Evolutionary conservation across 352 stramenopile genomes (phyloP), one percentile per base, ranked within the genome.

Genomic region (Phytophthora pseudosyringae): DNA sequence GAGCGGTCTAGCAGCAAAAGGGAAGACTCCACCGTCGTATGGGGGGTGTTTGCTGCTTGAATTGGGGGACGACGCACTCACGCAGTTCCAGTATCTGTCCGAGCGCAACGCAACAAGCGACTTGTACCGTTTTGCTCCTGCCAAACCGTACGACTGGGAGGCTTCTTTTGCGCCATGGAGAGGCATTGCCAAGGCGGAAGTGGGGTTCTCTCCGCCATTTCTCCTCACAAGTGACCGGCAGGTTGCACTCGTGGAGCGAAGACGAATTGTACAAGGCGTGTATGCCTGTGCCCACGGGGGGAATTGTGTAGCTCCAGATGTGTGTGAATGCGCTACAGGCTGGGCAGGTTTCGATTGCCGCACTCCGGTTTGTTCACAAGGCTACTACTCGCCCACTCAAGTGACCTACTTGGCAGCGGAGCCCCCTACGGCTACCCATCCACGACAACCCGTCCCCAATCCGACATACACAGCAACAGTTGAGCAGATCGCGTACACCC

Each of bases 321-420:
- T 98, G 2, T 99, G 97, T 73, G 69, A 82, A 48, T 99, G 97
- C 55, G 77, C 87, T 0, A 47, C 71, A 3, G 96, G 96, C 11
- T 99, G 96, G 96, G 75, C 87, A 13, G 97, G 97, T 43, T 99
- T 99, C 65, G 97, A 99, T 73, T 99, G 97, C 75, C 90, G 96
- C 28, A 98, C 91, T 40, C 97, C 97, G 9, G 76, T 98, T 15
- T 98, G 95, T 62, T 75, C 59, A 2, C 93, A 98, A 80, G 96
- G 96, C 18, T 98, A 98, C 71, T 98, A 96, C 64, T 84, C 89
- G 33, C 76, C 81, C 4, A 68, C 81, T 2, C 91, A 98, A 65
- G 41, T 56, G 5, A 76, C 61, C 1, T 98, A 93, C 67, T 72
- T 98, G 15, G 80, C 86, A 18, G 79, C 82, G 2, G 81, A 93